These are phyloP conservation scores for Botrytis fabae DNA, from an alignment of 2,329 filamentous ascomycete genomes.

Conservation along the genomic window DNA sequence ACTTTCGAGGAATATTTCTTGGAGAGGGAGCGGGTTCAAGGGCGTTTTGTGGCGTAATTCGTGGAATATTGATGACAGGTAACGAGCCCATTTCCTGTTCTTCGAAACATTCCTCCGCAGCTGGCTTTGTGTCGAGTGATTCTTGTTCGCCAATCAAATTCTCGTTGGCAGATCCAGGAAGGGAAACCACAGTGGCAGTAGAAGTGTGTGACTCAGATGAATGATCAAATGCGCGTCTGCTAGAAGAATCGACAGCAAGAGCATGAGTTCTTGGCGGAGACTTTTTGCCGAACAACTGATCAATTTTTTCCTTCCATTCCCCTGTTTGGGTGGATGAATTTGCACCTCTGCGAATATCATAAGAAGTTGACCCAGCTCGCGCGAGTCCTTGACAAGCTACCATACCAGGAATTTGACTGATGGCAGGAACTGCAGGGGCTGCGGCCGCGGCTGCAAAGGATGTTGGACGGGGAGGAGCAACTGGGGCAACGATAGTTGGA, in stretches of 20 bases:
- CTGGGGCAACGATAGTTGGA: slow-evolving; percentile 45
- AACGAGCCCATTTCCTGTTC: slow-evolving; percentile 78
- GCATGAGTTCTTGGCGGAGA: slow-evolving; percentile 57
- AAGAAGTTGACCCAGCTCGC: slow-evolving; percentile 44
- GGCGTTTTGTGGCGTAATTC: slow-evolving; percentile 59
- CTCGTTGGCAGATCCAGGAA: slow-evolving; percentile 48
- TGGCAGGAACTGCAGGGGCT: slow-evolving; percentile 33
- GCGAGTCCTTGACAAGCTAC: slow-evolving; percentile 41
- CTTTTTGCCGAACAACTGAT: slow-evolving; percentile 67
- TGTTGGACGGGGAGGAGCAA: slow-evolving; percentile 47
- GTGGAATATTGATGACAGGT: slow-evolving; percentile 69
- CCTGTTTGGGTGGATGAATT: slow-evolving; percentile 37
- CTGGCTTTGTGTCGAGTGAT: slow-evolving; percentile 61
- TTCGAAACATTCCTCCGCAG: slow-evolving; percentile 78
- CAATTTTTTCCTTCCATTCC: slow-evolving; percentile 81
- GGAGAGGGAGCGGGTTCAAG: slow-evolving; percentile 60
- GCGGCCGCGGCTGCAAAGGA: slow-evolving; percentile 47
- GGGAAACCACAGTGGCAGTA: slow-evolving; percentile 73
- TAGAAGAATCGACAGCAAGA: slow-evolving; percentile 65
- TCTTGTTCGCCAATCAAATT: slow-evolving; percentile 45
- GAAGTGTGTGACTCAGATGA: slow-evolving; percentile 43
- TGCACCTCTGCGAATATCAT: slow-evolving; percentile 44
- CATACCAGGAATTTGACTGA: slow-evolving; percentile 27
- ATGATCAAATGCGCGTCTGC: slow-evolving; percentile 65
- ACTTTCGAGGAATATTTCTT: slow-evolving; percentile 55